Base-by-base conservation (phyloP, 805 yeast species). In the Lipomyces kockii region DNA sequence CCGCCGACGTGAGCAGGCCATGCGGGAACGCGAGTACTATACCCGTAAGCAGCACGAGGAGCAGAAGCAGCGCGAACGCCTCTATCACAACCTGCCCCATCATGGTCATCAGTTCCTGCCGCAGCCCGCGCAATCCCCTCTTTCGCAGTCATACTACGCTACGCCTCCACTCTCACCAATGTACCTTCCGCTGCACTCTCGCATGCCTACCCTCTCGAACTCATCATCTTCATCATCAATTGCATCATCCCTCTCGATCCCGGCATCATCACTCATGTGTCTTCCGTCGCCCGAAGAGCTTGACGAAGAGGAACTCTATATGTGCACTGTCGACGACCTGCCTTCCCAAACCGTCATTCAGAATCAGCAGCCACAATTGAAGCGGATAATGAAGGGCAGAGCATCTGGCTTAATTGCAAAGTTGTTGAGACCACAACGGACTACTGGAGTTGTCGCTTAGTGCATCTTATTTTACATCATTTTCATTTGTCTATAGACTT, bases 331-430 rank as follows among this genome's bases (percentile, higher is more conserved):
- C 27, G 32, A 62, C 12, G 63, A 52, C 7, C 34, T 52, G 9
- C 17, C 55, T 29, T 25, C 32, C 8, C 55, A 52, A 29, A 14
- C 29, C 25, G 37, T 14, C 39, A 32, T 12, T 14, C 56, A 25
- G 56, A 46, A 32, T 32, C 25, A 32, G 14, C 35, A 27, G 58
- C 25, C 22, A 7, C 54, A 32, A 17, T 62, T 61, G 25, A 68
- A 68, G 63, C 46, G 43, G 27, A 8, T 61, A 54, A 62, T 62
- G 17, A 60, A 55, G 32, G 63, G 64, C 35, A 62, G 57, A 55
- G 72, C 72, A 8, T 57, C 72, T 8, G 72, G 69, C 27, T 43
- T 69, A 34, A 68, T 69, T 60, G 72, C 72, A 14, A 69, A 67
- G 65, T 69, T 69, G 22, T 67, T 65, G 70, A 69, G 71, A 6